Base-by-base conservation (phyloP, 2,329 filamentous ascomycete species). In the Tolypocladium nubicola region DNA sequence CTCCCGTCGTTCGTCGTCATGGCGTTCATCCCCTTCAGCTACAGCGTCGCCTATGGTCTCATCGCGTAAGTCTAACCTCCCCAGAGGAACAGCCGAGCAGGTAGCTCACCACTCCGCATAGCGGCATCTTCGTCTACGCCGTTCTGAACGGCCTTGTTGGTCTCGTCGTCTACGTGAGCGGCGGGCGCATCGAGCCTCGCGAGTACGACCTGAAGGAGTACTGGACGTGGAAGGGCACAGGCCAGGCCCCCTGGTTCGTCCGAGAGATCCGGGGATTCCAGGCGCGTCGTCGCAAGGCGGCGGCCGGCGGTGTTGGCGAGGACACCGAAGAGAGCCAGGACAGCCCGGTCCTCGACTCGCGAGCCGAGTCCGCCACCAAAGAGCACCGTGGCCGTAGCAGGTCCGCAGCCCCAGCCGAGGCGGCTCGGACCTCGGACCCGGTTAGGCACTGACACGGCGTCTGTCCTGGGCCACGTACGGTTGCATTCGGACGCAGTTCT, bases 1-100 rank as follows among this genome's bases (percentile, higher is more conserved):
- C 76, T 90, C 3, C 88, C 88, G 0, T 89, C 88, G 0, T 90
- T 90, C 70, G 77, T 90, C 38, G 89, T 88, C 5, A 83, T 90
- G 63, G 82, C 83, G 1, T 82, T 89, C 56, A 90, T 91, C 74
- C 88, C 87, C 0, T 89, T 90, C 67, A 89, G 84, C 61, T 91
- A 90, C 77, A 88, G 85, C 55, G 87, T 89, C 53, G 87, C 88
- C 9, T 90, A 90, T 61, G 88, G 88, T 21, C 79, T 91, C 35
- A 89, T 90, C 63, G 87, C 82, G 81, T 83, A 69, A 74, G 79
- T 76, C 3, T 21, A 14, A 13, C 13, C 19, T 41, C 45, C 21
- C 26, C 40, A 40, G 10, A 14, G 14, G 4, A n/a, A 19, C 9
- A 11, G 9, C 8, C 26, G 11, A 14, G 14, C 35, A 10, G 23